A percentile compares a stretch with the other conserved stretches of the same genome.
Conservation (phyloP, 345 rosid species). For the Mallotus nudiflorus region DNA sequence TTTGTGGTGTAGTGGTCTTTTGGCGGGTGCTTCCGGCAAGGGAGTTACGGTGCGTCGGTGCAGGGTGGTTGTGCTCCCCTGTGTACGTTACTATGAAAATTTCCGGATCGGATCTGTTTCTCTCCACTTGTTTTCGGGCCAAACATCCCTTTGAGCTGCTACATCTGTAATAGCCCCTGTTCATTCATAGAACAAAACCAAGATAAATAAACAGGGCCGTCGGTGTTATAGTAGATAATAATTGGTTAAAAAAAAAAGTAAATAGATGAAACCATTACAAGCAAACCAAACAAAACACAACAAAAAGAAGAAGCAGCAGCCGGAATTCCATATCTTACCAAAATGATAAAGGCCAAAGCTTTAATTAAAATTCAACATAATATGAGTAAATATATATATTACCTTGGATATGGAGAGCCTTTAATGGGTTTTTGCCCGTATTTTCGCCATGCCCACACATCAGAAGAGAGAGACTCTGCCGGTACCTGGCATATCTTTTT, state of each 20-base stretch:
- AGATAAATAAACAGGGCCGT: slow-evolving; percentile 7
- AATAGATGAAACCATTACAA: too few relatives aligned
- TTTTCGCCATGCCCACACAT: slow-evolving; percentile 99
- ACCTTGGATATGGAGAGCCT: slow-evolving; percentile 98
- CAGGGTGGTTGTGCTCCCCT: slow-evolving; percentile 92
- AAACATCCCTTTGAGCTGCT: slow-evolving; percentile 94
- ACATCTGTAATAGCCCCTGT: slow-evolving; percentile 95
- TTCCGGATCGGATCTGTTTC: slow-evolving; percentile 90
- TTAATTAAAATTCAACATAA: neutral
- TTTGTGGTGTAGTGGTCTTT: slow-evolving; percentile 43
- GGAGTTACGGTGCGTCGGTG: slow-evolving; percentile 91
- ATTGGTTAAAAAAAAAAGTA: too few relatives aligned
- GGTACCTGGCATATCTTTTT: slow-evolving; percentile 92
- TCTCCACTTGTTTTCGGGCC: slow-evolving; percentile 97
- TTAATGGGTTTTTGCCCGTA: slow-evolving; percentile 99
- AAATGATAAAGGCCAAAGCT: neutral
- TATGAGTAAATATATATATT: neutral
- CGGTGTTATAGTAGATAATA: too few relatives aligned
- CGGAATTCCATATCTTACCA: neutral
- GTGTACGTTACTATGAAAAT: slow-evolving; percentile 94
- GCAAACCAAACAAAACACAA: neutral
- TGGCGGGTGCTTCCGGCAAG: slow-evolving; percentile 93
- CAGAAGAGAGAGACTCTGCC: slow-evolving; percentile 82
- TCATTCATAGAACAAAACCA: slow-evolving; percentile 12
- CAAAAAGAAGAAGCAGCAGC: neutral